Evolutionary conservation across 2,329 filamentous ascomycete species (phyloP).

Genomic region (Exserohilum turcica): DNA sequence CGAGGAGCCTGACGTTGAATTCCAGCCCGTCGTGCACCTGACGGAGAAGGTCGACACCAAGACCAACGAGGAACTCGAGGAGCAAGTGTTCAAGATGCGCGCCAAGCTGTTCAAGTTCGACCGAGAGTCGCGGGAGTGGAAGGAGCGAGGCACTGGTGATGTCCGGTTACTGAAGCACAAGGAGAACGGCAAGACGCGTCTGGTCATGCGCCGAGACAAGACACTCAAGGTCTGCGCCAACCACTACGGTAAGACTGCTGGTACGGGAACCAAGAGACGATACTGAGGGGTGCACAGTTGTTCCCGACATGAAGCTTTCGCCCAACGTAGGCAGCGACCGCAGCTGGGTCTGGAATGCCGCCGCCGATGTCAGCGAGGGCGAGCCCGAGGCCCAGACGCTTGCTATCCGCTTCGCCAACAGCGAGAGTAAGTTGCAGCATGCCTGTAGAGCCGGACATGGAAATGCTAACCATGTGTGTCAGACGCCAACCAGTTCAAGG

Average conservation of each 20-base stretch:
- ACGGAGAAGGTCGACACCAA: slow-evolving; percentile 97
- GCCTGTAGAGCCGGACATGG: neutral
- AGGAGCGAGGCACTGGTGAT: slow-evolving; percentile 97
- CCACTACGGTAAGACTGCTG: slow-evolving; percentile 81
- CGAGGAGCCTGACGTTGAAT: slow-evolving; percentile 92
- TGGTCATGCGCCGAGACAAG: slow-evolving; percentile 99
- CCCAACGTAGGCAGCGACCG: slow-evolving; percentile 98
- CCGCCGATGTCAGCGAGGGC: slow-evolving; percentile 96
- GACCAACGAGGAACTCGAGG: slow-evolving; percentile 98
- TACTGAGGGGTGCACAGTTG: slow-evolving; percentile 63
- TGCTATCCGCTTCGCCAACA: slow-evolving; percentile 96
- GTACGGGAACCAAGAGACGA: slow-evolving; percentile 4
- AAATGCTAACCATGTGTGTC: slow-evolving; percentile 35
- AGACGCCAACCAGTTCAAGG: slow-evolving; percentile 98
- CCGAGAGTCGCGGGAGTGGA: slow-evolving; percentile 91
- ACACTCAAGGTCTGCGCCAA: slow-evolving; percentile 99
- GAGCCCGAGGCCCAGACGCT: slow-evolving; percentile 95
- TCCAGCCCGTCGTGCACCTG: slow-evolving; percentile 93
- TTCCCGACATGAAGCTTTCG: slow-evolving; percentile 97
- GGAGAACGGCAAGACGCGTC: slow-evolving; percentile 95
- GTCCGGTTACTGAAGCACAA: slow-evolving; percentile 97
- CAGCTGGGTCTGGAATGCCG: slow-evolving; percentile 99
- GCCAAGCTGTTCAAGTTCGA: slow-evolving; percentile 99
- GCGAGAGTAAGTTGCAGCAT: slow-evolving; percentile 74
- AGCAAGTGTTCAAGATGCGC: slow-evolving; percentile 99